Base-by-base conservation (phyloP, 768 basidiomycete genomes). In the Lepiota brunneoincarnata region DNA sequence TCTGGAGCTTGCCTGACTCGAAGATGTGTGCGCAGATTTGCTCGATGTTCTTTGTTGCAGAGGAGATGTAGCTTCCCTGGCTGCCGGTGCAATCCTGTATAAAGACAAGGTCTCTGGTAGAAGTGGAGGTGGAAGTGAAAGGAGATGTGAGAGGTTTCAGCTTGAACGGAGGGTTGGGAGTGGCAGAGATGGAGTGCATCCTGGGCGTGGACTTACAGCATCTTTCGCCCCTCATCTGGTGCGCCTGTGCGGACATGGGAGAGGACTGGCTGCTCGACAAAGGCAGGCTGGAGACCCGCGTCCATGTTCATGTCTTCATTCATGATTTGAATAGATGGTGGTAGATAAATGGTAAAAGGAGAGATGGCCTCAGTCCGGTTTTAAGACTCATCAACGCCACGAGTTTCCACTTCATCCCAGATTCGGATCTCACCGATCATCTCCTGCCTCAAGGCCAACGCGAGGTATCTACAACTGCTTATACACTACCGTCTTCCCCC, bases 31-130 rank as follows among this genome's bases (percentile, higher is more conserved):
- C 89, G 67, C 91, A 95, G 65, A 98, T 98, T 67, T 90, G 82
- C 65, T 94, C 89, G 71, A 98, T 96, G 71, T 98, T 98, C 77
- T 89, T 92, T 9, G 94, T 95, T 17, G 93, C 94, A 42, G 91
- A 91, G n/a, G 89, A 80, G 60, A 93, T 93, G 72, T 93, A 93
- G 65, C 85, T 88, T 31, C 89, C 90, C 61, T 93, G 91, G 63
- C 88, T 91, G 12, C 93, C 93, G 6, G 93, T 97, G 70, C 93
- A 95, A 72, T 97, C 93, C 67, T 96, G 91, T 17, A 97, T 83
- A 74, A 97, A 97, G 42, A 94, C 93, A 56, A 97, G 83, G 72
- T 97, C 94, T 56, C 91, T 93, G 67, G 34, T 50, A 49, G 54
- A 54, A 67, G 35, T 64, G 63, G 53, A 51, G 48, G 34, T 38